These are phyloP conservation scores for Malus fusca DNA, from an alignment of 306 rosid species.

Conservation along the genomic window DNA sequence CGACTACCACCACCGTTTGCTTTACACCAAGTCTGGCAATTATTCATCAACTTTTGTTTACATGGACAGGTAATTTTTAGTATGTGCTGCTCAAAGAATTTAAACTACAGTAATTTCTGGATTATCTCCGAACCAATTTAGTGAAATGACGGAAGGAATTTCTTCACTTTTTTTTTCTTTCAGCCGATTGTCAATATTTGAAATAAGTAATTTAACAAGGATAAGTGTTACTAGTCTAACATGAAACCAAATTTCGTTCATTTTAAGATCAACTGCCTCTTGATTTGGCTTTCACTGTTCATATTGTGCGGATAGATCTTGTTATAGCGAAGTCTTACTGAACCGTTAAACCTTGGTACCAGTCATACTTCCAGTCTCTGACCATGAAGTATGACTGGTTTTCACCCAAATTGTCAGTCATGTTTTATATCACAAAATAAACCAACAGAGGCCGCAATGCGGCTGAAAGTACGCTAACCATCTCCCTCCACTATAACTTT, in stretches of 20 bases:
- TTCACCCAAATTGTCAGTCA: too few species aligned
- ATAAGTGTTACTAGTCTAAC: background rate
- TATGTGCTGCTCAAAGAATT: conserved; percentile 6
- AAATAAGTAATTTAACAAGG: background rate
- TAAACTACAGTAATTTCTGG: background rate
- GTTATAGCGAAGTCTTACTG: background rate
- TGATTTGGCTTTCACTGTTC: background rate
- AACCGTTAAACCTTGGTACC: background rate
- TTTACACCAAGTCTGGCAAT: conserved; percentile 94
- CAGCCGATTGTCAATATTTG: background rate
- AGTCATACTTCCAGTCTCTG: background rate
- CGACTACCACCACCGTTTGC: conserved; percentile 94
- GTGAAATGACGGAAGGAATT: background rate
- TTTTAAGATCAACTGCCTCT: background rate
- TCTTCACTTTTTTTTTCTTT: too few species aligned
- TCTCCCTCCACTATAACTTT: background rate
- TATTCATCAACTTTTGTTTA: conserved; percentile 89
- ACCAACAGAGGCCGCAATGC: background rate
- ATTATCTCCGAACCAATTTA: background rate
- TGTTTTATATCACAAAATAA: background rate
- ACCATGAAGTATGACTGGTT: background rate
- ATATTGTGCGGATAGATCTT: background rate
- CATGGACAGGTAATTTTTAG: conserved; percentile 70
- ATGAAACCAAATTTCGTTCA: background rate
- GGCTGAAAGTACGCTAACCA: background rate